These are phyloP conservation scores for Claviceps arundinis DNA, from an alignment of 2,329 filamentous ascomycete species.

Conservation along the genomic window DNA sequence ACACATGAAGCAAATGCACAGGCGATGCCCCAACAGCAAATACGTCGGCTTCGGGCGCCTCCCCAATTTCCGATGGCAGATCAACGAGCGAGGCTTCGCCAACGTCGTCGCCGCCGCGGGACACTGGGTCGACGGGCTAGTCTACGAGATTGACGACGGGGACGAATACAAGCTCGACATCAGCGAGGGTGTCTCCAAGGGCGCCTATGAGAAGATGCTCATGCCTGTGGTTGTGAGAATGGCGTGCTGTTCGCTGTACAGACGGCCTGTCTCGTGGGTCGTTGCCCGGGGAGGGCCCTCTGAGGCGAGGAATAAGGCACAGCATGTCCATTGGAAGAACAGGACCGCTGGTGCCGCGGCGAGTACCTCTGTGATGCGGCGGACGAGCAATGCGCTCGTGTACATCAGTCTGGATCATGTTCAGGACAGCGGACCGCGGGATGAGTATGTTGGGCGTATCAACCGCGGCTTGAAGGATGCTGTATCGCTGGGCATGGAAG, in stretches of 20 bases:
- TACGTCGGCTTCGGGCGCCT: slow-evolving; percentile 26
- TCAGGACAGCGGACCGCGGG: slow-evolving; percentile 21
- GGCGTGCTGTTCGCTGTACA: slow-evolving; percentile 20
- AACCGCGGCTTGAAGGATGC: slow-evolving; percentile 25
- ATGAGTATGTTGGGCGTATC: slow-evolving; percentile 28
- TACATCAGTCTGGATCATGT: slow-evolving; percentile 23
- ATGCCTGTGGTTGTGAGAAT: slow-evolving; percentile 20
- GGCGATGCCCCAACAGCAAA: slow-evolving; percentile 27
- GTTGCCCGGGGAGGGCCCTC: slow-evolving; percentile 22
- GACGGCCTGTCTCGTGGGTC: slow-evolving; percentile 24
- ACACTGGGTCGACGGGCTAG: slow-evolving; percentile 26
- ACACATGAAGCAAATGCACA: slow-evolving; percentile 29
- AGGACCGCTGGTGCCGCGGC: background rate
- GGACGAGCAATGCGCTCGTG: slow-evolving; percentile 21
- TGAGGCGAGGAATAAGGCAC: slow-evolving; percentile 13
- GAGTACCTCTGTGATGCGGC: background rate
- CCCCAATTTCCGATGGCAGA: slow-evolving; percentile 28
- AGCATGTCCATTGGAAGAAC: slow-evolving; percentile 2
- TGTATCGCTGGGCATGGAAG: slow-evolving; percentile 19
- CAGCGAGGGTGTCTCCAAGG: slow-evolving; percentile 26
- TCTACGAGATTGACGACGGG: slow-evolving; percentile 23
- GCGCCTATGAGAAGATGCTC: slow-evolving; percentile 24
- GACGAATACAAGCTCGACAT: slow-evolving; percentile 27
- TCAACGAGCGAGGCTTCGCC: slow-evolving; percentile 33
- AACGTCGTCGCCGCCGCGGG: slow-evolving; percentile 24